Base-by-base conservation (phyloP, 2,329 filamentous ascomycete species). In the Neofusicoccum umdonicola region DNA sequence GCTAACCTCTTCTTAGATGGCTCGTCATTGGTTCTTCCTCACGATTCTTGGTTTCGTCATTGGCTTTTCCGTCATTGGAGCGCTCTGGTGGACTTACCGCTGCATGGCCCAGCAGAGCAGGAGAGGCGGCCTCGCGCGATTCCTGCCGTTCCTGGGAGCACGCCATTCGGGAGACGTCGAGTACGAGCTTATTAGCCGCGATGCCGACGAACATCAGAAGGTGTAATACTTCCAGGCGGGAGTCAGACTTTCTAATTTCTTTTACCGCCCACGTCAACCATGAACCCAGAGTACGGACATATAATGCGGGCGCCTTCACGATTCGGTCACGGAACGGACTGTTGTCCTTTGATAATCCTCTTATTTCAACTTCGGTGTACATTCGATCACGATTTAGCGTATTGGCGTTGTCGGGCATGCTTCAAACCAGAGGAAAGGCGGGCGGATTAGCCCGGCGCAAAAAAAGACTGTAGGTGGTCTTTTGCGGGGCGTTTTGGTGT, bases 21-120 rank as follows among this genome's bases (percentile, higher is more conserved):
- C 66, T 11, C 70, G 72, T 12, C 76, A 87, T 71, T 87, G 85
- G 85, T 68, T 86, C 62, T 75, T 87, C 56, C 78, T 87, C 9
- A 86, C 84, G 1, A 70, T 84, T 37, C 69, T 82, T 37, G 84
- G 84, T n/a, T 86, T 85, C 68, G 68, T 80, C 27, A 66, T 84
- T 6, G 84, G 82, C 15, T 82, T 81, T 47, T 69, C 83, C 8
- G 75, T 86, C 9, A 82, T 85, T 17, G 77, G 82, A 63, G 74
- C 78, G 63, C 69, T 84, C 45, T 87, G 83, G 79, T 84, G 82
- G 77, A 72, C 80, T 37, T 85, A 84, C 67, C 78, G 77, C 17
- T 79, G 79, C 73, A 73, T 70, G 71, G 17, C 58, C 27, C 56
- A 64, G 34, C 37, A 60, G 13, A 68, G 39, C 41, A 44, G 51